Percentiles rank a stretch among this genome's conserved stretches.
Conservation (phyloP, 2,329 filamentous ascomycete species). For the Neofusicoccum kwambonambiense region DNA sequence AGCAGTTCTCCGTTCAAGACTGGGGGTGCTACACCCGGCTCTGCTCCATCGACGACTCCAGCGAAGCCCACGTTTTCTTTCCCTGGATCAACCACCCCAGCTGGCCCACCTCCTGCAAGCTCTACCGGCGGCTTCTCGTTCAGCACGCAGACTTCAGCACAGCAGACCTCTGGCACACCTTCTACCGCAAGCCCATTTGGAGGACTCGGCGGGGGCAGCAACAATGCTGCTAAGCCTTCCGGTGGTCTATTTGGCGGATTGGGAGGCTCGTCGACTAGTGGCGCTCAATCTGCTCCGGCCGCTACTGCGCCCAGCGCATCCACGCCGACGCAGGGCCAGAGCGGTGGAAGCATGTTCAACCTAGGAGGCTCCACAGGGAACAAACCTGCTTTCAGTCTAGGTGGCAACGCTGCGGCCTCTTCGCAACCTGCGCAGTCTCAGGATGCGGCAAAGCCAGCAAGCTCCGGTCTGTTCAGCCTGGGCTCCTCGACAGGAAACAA, state of each 20-base stretch:
- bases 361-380: slow-evolving; percentile 25
- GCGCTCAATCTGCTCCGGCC: slow-evolving; percentile 20
- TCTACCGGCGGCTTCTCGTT: slow-evolving; percentile 12
- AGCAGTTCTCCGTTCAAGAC: slow-evolving; percentile 6
- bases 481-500: slow-evolving; percentile 28
- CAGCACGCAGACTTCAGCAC: neutral
- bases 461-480: neutral
- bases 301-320: slow-evolving; percentile 23
- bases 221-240: slow-evolving; percentile 26
- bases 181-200: neutral
- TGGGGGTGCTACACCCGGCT: neutral
- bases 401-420: neutral
- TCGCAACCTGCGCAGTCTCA: slow-evolving; percentile 5
- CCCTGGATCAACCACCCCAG: slow-evolving; percentile 35
- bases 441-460: neutral
- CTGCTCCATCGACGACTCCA: slow-evolving; percentile 26
- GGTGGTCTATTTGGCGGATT: slow-evolving; percentile 26
- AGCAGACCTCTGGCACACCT: slow-evolving; percentile 12
- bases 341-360: slow-evolving; percentile 23
- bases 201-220: slow-evolving; percentile 2
- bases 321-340: slow-evolving; percentile 19
- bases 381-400: slow-evolving; percentile 23
- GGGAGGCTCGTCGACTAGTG: slow-evolving; percentile 17
- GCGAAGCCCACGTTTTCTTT: slow-evolving; percentile 37
- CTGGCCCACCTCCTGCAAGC: slow-evolving; percentile 33